Evolutionary conservation across 2,329 filamentous ascomycete species (phyloP), one percentile per base, ranked within the genome.

Genomic region (Diplodia corticola): DNA sequence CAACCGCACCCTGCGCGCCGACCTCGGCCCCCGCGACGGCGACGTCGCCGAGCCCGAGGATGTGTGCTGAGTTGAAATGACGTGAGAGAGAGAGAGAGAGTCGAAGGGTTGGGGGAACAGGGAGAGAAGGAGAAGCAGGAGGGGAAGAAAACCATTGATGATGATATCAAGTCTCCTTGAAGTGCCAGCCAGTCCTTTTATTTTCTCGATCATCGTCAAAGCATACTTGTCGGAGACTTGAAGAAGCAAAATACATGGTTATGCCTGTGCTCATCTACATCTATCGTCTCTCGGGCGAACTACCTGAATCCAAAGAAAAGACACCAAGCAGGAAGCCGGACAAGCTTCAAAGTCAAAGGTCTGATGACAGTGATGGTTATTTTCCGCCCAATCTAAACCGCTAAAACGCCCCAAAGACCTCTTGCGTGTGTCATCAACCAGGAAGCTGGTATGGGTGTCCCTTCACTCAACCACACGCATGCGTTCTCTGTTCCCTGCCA

Each of bases 1-100:
- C 78, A 88, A 87, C 0, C 83, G 93, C 24, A 88, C 86, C 0
- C 79, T 97, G 75, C 91, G 91, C 80, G 85, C 89, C 4, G 93
- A 97, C 70, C 76, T 97, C 67, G 93, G 94, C 0, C 83, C 86
- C 40, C 81, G 83, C 70, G 88, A 89, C 69, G 89, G 85, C 0
- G 84, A 80, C 33, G 83, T 85, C 5, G 77, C 86, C 65, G 82
- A 88, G 73, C 81, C 91, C 63, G 91, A 93, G 79, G 88, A 93
- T 78, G 82, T 92, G 26, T 94, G 91, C 75, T 92, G 79, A 71
- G 24, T 13, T 17, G 15, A 9, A 30, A 9, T 7, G 28, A 30
- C 6, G 12, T 7, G 4, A 9, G 12, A 33, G 10, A 33, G 12
- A 33, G 12, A 33, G 12, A 7, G 9, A 33, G 12, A 28, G 4